Conservation (phyloP, 1,284 basidiomycete genomes). For the Rugiboletus extremiorientalis region DNA sequence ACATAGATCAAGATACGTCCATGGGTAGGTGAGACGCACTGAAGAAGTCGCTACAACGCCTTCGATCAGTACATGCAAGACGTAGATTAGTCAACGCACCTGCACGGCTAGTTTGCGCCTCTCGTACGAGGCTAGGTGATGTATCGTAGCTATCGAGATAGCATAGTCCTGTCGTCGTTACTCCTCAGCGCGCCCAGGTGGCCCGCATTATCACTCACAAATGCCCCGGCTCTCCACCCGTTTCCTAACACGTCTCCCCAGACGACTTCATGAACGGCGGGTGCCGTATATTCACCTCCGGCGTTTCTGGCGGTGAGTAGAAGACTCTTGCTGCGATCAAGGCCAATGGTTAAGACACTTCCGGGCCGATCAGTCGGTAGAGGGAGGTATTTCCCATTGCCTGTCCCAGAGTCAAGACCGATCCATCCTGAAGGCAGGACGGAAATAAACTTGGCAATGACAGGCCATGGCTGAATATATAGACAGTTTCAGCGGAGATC, state of each 20-base stretch:
- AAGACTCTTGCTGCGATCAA: conserved; percentile 80
- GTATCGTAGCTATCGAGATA: conserved; percentile 94
- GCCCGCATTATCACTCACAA: conserved; percentile 55
- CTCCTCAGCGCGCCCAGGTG: background rate
- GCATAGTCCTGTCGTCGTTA: conserved; percentile 73
- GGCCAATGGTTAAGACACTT: conserved; percentile 71
- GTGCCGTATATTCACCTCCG: conserved; percentile 36
- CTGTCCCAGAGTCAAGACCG: conserved; percentile 93
- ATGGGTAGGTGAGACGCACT: conserved; percentile 58
- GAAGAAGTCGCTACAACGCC: conserved; percentile 57
- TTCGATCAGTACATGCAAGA: conserved; percentile 1
- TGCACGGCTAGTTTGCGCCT: conserved; percentile 73
- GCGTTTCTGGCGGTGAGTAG: conserved; percentile 71
- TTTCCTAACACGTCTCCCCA: conserved; percentile 69
- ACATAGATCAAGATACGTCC: conserved; percentile 92
- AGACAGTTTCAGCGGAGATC: conserved; percentile 1
- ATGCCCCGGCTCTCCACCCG: conserved; percentile 72
- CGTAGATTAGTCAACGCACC: conserved; percentile 39
- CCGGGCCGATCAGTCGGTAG: conserved; percentile 58
- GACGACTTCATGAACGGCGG: conserved; percentile 64
- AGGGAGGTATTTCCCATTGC: conserved; percentile 96
- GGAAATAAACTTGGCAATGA: conserved; percentile 81
- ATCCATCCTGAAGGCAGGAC: conserved; percentile 76
- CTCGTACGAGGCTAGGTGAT: conserved; percentile 82
- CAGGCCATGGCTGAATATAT: conserved; percentile 83